These are phyloP conservation scores for Tremella yokohamensis DNA, from an alignment of 768 basidiomycete genomes.

Conservation along the genomic window DNA sequence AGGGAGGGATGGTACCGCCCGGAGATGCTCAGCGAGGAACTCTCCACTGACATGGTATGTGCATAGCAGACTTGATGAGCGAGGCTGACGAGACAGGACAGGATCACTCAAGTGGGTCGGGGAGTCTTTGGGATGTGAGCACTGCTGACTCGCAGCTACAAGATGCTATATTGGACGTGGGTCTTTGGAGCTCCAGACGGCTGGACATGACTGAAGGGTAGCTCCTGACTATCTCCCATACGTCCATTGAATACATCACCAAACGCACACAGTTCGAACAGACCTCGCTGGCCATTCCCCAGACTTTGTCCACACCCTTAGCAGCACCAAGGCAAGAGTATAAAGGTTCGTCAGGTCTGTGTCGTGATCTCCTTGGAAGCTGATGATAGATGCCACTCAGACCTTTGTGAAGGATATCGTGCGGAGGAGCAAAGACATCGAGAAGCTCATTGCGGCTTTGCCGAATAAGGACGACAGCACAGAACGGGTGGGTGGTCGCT, in stretches of 20 bases:
- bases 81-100: constrained; percentile 28
- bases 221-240: constrained; percentile 42
- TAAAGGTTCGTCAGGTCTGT: constrained; percentile 23
- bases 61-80: background rate
- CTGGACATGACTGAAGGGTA: constrained; percentile 5
- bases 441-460: constrained; percentile 33
- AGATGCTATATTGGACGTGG: constrained; percentile 47
- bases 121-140: background rate
- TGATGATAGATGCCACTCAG: constrained; percentile 30
- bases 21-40: constrained; percentile 47
- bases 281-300: constrained; percentile 25
- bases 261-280: constrained; percentile 42
- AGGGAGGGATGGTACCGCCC: constrained; percentile 2
- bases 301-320: constrained; percentile 24
- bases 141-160: constrained; percentile 23
- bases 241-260: constrained; percentile 46
- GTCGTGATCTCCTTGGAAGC: background rate
- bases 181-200: background rate
- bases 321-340: constrained; percentile 30
- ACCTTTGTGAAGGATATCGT: constrained; percentile 41
- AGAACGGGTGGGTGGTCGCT: constrained; percentile 23
- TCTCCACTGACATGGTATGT: constrained; percentile 48
- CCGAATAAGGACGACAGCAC: constrained; percentile 36
- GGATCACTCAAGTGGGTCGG: constrained; percentile 41
- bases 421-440: constrained; percentile 38